Conservation (phyloP, 805 yeast genomes). For the Geotrichum ghanense region DNA sequence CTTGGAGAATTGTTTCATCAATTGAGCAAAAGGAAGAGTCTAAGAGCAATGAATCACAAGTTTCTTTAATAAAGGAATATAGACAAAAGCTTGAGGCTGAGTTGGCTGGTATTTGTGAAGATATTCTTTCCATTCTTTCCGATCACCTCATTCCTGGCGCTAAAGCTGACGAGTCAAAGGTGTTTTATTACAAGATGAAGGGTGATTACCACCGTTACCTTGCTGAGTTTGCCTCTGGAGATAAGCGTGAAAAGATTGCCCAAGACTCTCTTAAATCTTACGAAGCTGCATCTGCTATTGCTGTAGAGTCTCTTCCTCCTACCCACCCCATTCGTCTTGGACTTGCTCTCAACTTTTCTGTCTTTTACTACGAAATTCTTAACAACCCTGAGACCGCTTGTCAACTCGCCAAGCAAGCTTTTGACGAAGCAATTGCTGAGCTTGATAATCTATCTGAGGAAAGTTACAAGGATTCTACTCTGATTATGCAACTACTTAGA, state of each 20-base stretch:
- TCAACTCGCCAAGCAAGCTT: constrained; percentile 97
- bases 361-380: constrained; percentile 94
- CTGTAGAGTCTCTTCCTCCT: constrained; percentile 93
- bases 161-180: constrained; percentile 94
- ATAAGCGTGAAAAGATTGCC: constrained; percentile 86
- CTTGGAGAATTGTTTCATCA: constrained; percentile 97
- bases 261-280: constrained; percentile 88
- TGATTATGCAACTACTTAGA: constrained; percentile 97
- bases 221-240: constrained; percentile 91
- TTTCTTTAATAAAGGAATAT: constrained; percentile 79
- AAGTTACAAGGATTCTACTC: constrained; percentile 95
- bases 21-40: constrained; percentile 97
- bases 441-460: constrained; percentile 95
- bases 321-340: constrained; percentile 98
- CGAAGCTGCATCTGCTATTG: constrained; percentile 92
- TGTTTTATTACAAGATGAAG: constrained; percentile 97
- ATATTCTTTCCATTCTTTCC: constrained; percentile 77
- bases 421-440: constrained; percentile 98
- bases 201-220: constrained; percentile 99
- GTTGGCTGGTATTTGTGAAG: constrained; percentile 87
- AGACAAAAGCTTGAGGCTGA: constrained; percentile 91
- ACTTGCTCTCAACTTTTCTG: constrained; percentile 94
- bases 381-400: constrained; percentile 98
- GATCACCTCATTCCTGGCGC: constrained; percentile 90
- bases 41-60: constrained; percentile 88